These are phyloP conservation scores for Pythium phragmiticola DNA, from an alignment of 352 stramenopile species.

Conservation along the genomic window DNA sequence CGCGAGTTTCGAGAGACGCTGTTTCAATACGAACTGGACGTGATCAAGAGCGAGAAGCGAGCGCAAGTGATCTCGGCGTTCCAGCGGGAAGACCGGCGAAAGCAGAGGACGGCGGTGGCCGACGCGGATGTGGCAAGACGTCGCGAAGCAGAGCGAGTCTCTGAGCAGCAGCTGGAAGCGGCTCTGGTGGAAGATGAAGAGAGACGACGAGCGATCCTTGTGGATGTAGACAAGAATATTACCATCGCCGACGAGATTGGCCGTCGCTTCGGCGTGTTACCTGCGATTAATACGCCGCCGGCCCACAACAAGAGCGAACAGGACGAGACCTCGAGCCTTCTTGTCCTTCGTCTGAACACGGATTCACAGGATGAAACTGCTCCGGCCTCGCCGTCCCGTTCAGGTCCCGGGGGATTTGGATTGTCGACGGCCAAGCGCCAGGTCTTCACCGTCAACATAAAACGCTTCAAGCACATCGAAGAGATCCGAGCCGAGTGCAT, in stretches of 20 bases:
- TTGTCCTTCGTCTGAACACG: slow-evolving; percentile 52
- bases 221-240: slow-evolving; percentile 36
- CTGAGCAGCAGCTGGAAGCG: background rate
- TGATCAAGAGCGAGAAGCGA: slow-evolving; percentile 47
- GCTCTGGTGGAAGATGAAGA: slow-evolving; percentile 13
- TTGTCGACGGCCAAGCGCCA: slow-evolving; percentile 34
- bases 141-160: background rate
- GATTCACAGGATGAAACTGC: background rate
- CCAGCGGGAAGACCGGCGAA: slow-evolving; percentile 36
- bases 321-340: slow-evolving; percentile 50
- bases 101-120: slow-evolving; percentile 21
- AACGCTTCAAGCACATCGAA: slow-evolving; percentile 72
- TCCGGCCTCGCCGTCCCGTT: background rate
- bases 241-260: slow-evolving; percentile 41
- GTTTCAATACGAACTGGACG: slow-evolving; percentile 41
- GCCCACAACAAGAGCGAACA: slow-evolving; percentile 30
- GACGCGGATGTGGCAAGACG: slow-evolving; percentile 10
- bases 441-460: slow-evolving; percentile 74
- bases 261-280: slow-evolving; percentile 46
- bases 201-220: background rate
- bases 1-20: slow-evolving; percentile 43
- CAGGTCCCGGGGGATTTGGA: background rate
- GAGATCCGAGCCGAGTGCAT: slow-evolving; percentile 58
- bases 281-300: slow-evolving; percentile 49
- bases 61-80: slow-evolving; percentile 47